Base-by-base conservation (phyloP, 1,284 basidiomycete genomes). In the Cutaneotrichosporon cutaneum region DNA sequence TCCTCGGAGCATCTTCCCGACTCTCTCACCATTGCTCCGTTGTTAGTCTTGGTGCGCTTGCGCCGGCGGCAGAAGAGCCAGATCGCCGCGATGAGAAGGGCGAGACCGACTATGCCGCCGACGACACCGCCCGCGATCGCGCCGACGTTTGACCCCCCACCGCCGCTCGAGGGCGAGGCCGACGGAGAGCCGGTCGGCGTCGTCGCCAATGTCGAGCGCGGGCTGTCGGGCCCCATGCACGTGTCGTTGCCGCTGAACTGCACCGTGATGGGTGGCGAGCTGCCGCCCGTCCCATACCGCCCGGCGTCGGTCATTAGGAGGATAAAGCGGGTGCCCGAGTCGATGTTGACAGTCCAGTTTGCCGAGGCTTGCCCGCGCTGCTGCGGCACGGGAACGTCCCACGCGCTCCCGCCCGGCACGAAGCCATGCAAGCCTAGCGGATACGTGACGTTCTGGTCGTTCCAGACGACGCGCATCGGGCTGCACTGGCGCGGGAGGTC, bases 281-380 rank as follows among this genome's bases (percentile, higher is more conserved):
- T 73, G 16, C 76, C 76, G 6, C 76, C 76, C 1, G 75, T 75
- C 39, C 70, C 67, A 47, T 70, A 69, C 27, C 51, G 58, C 14
- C 76, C 74, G 6, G 60, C 58, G 58, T 77, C 72, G n/a, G 67
- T 59, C 76, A 78, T 78, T 56, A 73, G 60, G 1, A 78, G 64
- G 11, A 77, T 33, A 54, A 72, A 74, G 53, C 68, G 47, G 3
- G 76, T 78, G 3, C 71, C 70, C 2, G 58, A 33, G 11, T 62
- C 60, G 16, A 78, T 72, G 59, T 77, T 62, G 26, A 76, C 75
- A 2, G 62, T 64, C 74, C 74, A 78, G 59, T 72, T 64, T 16
- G 45, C 39, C 22, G 21, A 22, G 21, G 26, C 21, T 2, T n/a
- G 8, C 48, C 58, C 24, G 13, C 27, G n/a, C 10, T 36, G 51